phyloP scores from a whole-genome alignment of 2,329 filamentous ascomycete genomes.

The Dothidotthia symphoricarpi region DNA sequence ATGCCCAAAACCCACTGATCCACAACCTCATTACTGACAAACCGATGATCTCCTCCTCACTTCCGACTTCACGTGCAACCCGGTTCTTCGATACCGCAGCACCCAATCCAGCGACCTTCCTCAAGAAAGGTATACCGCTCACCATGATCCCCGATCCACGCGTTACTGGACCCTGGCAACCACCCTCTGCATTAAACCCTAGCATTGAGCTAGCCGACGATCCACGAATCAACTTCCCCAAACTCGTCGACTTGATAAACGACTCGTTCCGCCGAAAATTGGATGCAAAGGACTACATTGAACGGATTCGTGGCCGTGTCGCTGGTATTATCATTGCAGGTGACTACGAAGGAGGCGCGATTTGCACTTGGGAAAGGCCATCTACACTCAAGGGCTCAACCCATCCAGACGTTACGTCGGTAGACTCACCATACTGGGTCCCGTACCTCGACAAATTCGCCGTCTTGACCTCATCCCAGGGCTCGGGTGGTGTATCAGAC shows the following conservation, averaged over 20 bases:
- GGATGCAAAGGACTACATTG: slow-evolving; percentile 78
- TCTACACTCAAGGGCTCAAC: slow-evolving; percentile 47
- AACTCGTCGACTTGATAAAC: slow-evolving; percentile 83
- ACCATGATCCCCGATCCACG: slow-evolving; percentile 75
- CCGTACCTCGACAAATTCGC: slow-evolving; percentile 98
- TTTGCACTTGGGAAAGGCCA: slow-evolving; percentile 90
- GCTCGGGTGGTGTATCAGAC: slow-evolving; percentile 88
- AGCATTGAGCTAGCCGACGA: slow-evolving; percentile 70
- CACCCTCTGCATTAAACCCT: slow-evolving; percentile 58
- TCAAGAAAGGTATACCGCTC: slow-evolving; percentile 88
- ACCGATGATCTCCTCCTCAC: slow-evolving; percentile 84
- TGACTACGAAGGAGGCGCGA: slow-evolving; percentile 92
- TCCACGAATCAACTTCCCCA: slow-evolving; percentile 75
- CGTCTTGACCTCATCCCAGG: slow-evolving; percentile 82
- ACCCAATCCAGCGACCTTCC: slow-evolving; percentile 68
- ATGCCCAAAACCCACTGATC: slow-evolving; percentile 79
- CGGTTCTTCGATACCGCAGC: slow-evolving; percentile 30
- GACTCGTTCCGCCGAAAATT: slow-evolving; percentile 87
- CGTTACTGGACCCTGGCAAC: slow-evolving; percentile 61
- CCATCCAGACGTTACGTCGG: slow-evolving; percentile 1
- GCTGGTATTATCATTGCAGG: slow-evolving; percentile 93
- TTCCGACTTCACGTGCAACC: slow-evolving; percentile 57
- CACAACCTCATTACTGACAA: slow-evolving; percentile 97
- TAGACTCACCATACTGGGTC: slow-evolving; percentile 59
- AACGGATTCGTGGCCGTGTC: slow-evolving; percentile 74